These are phyloP conservation scores for Aquanectria penicillioides DNA, from an alignment of 2,329 filamentous ascomycete genomes.

Conservation along the genomic window DNA sequence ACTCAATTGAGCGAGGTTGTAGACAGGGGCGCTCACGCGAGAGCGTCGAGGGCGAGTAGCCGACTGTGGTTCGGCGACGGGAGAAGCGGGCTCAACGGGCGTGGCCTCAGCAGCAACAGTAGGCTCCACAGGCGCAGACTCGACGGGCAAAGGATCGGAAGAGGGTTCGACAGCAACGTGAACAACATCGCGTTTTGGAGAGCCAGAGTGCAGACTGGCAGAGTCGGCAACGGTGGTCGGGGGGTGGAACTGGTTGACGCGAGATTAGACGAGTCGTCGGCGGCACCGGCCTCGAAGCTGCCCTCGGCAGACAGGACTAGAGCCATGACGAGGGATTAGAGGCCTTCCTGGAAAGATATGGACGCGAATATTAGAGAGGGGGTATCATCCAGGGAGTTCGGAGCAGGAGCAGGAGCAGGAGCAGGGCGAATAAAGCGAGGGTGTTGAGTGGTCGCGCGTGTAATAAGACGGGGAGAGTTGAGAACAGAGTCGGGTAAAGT, in stretches of 20 bases:
- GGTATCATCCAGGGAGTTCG: conserved; percentile 17
- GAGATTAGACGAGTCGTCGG: conserved; percentile 58
- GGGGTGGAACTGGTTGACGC: conserved; percentile 71
- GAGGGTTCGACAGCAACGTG: conserved; percentile 39
- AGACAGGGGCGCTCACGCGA: conserved; percentile 66
- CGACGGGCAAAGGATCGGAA: conserved; percentile 15
- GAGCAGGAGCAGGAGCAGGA: not conserved
- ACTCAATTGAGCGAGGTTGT: conserved; percentile 72
- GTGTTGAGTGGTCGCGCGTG: too few relatives aligned
- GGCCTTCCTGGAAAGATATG: not conserved
- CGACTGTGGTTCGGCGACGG: conserved; percentile 41
- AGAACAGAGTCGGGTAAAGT: conserved; percentile 4
- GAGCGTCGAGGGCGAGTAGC: conserved; percentile 62
- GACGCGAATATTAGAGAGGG: conserved; percentile 32
- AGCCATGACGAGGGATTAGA: conserved; percentile 41
- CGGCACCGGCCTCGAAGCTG: conserved; percentile 41
- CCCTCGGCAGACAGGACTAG: conserved; percentile 45
- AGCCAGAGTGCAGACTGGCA: conserved; percentile 64
- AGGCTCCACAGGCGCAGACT: conserved; percentile 20
- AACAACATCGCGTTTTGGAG: conserved; percentile 51
- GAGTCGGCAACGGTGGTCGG: conserved; percentile 73
- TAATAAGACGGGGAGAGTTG: conserved; percentile 5
- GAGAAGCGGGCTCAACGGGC: conserved; percentile 22
- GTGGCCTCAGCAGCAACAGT: conserved; percentile 21
- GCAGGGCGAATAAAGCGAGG: not conserved